Evolutionary conservation across 257 asterid genomes (phyloP), one percentile per base, ranked within the genome.

Genomic region (Fraxinus anomala): DNA sequence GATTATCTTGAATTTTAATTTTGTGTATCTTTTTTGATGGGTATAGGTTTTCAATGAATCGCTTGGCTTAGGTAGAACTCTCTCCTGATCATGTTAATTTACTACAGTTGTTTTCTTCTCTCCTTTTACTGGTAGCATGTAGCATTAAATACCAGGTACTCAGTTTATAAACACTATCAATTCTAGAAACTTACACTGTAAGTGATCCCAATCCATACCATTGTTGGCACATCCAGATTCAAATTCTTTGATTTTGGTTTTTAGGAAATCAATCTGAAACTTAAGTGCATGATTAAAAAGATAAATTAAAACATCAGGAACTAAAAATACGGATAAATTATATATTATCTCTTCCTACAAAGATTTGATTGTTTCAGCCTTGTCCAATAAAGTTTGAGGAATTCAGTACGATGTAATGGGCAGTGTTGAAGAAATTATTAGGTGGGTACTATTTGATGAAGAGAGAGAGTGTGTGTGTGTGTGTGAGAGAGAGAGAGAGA

Each of bases 21-120:
- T 93, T 28, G 97, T 93, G 84, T 93, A 93, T 81, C 89, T 90
- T 78, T 93, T 85, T 68, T 75, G 85, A 5, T 96, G 99, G 74
- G 96, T 91, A 77, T 84, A 89, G 84, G 87, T 85, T 92, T 86
- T 91, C 61, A 61, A 59, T 72, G 88, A 79, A 80, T 87, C 90
- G 77, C 82, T 37, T 73, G 61, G 73, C 75, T 73, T 87, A 51
- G 82, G 84, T 49, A 73, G 84, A 83, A 33, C 77, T 76, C 79
- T 82, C 78, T 72, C 87, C 17, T 82, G 59, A 81, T 73, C 84
- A 70, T 86, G 77, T 77, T 80, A 86, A 70, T 79, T 85, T 42
- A 77, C 84, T 54, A 14, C 54, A 31, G 59, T 69, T 66, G 81
- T 9, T 61, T 76, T 78, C 77, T 68, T 83, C 82, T 80, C 84